A percentile compares a stretch with the other conserved stretches of the same genome.
Conservation (phyloP, 2,329 filamentous ascomycete species). For the Epichloe festucae region DNA sequence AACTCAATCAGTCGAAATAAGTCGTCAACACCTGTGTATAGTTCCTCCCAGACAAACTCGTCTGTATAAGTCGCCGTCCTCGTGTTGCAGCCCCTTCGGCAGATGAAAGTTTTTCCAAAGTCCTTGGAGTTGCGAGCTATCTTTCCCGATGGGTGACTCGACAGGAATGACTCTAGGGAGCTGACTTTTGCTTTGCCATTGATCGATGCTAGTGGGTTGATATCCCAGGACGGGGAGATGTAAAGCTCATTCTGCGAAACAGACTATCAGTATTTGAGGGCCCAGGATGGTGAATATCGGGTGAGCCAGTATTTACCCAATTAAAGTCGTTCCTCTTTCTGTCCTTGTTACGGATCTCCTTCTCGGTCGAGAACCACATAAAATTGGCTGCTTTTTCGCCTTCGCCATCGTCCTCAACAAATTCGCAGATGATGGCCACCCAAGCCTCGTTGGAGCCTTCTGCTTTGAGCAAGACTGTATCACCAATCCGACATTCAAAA, state of each 20-base stretch:
- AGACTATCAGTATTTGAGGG: background rate
- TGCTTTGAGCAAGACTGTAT: constrained; percentile 76
- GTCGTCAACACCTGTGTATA: constrained; percentile 55
- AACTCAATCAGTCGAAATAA: constrained; percentile 53
- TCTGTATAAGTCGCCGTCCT: constrained; percentile 83
- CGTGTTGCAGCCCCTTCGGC: constrained; percentile 78
- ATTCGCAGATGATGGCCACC: constrained; percentile 80
- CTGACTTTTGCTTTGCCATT: constrained; percentile 77
- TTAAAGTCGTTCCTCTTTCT: constrained; percentile 74
- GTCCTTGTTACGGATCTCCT: constrained; percentile 71
- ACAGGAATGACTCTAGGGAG: constrained; percentile 55
- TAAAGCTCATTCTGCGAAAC: constrained; percentile 68
- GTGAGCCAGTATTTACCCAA: constrained; percentile 32
- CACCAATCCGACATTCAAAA: constrained; percentile 71
- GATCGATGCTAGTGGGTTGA: constrained; percentile 77
- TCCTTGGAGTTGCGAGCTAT: constrained; percentile 61
- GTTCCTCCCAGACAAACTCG: constrained; percentile 82
- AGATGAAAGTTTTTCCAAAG: constrained; percentile 78
- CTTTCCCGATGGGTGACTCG: constrained; percentile 59
- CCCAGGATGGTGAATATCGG: background rate
- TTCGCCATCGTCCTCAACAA: constrained; percentile 56
- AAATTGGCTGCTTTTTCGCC: constrained; percentile 68
- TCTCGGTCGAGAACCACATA: constrained; percentile 91
- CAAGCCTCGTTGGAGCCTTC: constrained; percentile 79
- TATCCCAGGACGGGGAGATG: constrained; percentile 74